These are phyloP conservation scores for Saccharomycopsis sp. DNA, from an alignment of 805 yeast species.

Conservation along the genomic window DNA sequence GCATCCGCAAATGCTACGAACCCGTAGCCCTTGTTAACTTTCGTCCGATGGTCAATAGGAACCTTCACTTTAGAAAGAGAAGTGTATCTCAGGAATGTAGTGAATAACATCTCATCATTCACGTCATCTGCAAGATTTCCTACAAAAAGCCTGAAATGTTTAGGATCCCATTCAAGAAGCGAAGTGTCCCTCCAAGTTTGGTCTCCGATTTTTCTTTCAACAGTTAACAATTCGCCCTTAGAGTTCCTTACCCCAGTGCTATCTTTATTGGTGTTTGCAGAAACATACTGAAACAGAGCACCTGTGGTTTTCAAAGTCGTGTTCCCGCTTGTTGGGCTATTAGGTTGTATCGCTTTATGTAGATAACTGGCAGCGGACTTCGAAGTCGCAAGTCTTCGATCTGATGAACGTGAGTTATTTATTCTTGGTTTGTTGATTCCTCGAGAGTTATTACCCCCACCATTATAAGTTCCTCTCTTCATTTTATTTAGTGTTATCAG, in stretches of 20 bases:
- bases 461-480: background rate
- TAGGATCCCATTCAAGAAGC: conserved; percentile 59
- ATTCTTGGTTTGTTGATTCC: background rate
- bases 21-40: conserved; percentile 60
- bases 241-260: background rate
- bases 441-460: background rate
- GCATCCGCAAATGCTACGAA: conserved; percentile 63
- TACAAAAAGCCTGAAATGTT: conserved; percentile 64
- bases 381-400: conserved; percentile 49
- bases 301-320: background rate
- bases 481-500: too few species aligned
- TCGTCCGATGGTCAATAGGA: conserved; percentile 42
- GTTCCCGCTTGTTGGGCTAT: conserved; percentile 19
- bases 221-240: conserved; percentile 27
- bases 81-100: conserved; percentile 47
- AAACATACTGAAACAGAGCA: background rate
- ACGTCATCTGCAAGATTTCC: conserved; percentile 71
- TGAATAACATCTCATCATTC: conserved; percentile 46
- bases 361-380: conserved; percentile 41
- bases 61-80: conserved; percentile 54
- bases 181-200: conserved; percentile 42
- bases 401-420: conserved; percentile 40
- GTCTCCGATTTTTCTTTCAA: conserved; percentile 41
- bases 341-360: conserved; percentile 24
- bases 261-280: background rate